phyloP scores from a whole-genome alignment of 1,284 basidiomycete species.

The Cryptococcus sp. region DNA sequence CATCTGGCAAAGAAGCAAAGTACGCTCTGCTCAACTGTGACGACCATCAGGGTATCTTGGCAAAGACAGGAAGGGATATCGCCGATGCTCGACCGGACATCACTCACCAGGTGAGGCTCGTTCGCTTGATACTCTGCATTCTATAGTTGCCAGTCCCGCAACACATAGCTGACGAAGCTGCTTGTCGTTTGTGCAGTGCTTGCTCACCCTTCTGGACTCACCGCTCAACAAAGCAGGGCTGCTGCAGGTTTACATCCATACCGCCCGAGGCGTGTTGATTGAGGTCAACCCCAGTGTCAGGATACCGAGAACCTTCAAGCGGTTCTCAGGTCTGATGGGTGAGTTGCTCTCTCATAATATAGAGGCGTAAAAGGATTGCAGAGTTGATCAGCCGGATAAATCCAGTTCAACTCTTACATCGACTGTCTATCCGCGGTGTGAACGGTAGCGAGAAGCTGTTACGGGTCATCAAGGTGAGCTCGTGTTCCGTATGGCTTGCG shows the following conservation, averaged over 20 bases:
- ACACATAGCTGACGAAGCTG: too few relatives aligned
- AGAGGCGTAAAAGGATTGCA: neutral
- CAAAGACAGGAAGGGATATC: slow-evolving; percentile 96
- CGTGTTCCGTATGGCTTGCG: neutral
- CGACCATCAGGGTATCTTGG: slow-evolving; percentile 97
- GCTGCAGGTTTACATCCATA: slow-evolving; percentile 98
- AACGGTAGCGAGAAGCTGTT: slow-evolving; percentile 96
- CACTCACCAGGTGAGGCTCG: slow-evolving; percentile 81
- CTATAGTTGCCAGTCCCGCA: too few relatives aligned
- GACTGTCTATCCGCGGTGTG: slow-evolving; percentile 90
- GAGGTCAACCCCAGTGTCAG: slow-evolving; percentile 98
- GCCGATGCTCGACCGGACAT: slow-evolving; percentile 98
- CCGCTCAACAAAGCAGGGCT: slow-evolving; percentile 96
- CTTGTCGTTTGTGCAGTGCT: slow-evolving; percentile 63
- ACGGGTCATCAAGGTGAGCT: slow-evolving; percentile 85
- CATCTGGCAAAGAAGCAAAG: slow-evolving; percentile 74
- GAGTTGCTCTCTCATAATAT: slow-evolving; percentile 47
- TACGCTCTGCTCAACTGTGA: slow-evolving; percentile 98
- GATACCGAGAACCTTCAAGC: slow-evolving; percentile 97
- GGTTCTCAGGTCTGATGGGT: slow-evolving; percentile 99
- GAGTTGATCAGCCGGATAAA: neutral
- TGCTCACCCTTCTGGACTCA: slow-evolving; percentile 94
- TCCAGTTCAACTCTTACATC: slow-evolving; percentile 93
- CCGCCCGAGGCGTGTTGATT: slow-evolving; percentile 92
- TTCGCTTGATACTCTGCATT: neutral